A percentile compares a stretch with the other conserved stretches of the same genome.
Evolutionary conservation across 176 grass and related monocot genomes (phyloP).

Genomic region (Musa schizocarpa): DNA sequence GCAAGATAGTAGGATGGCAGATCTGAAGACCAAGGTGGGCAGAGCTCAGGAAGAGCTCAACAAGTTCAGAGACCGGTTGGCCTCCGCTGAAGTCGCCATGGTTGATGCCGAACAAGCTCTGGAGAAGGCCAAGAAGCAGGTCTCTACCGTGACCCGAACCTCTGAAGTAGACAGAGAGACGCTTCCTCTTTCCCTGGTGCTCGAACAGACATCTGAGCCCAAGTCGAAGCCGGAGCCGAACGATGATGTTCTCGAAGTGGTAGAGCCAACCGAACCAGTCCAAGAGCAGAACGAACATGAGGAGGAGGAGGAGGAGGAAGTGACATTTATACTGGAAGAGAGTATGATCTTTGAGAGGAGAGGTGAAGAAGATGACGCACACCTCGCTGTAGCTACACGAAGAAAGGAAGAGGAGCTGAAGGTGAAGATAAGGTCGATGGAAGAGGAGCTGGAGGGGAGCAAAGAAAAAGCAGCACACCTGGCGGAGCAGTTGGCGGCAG

Average conservation of each 20-base stretch:
- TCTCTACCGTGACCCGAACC: neutral
- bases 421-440: constrained; percentile 1
- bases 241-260: neutral
- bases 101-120: constrained; percentile 54
- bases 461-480: neutral
- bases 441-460: constrained; percentile 22
- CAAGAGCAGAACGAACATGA: constrained; percentile 27
- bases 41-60: constrained; percentile 49
- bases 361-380: neutral
- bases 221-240: neutral
- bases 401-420: constrained; percentile 13
- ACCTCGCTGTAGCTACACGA: neutral
- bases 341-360: constrained; percentile 33
- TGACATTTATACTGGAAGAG: constrained; percentile 28
- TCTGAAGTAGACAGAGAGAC: neutral
- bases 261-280: constrained; percentile 8
- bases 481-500: constrained; percentile 31
- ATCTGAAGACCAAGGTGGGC: constrained; percentile 56
- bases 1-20: constrained; percentile 30
- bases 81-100: constrained; percentile 43
- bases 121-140: constrained; percentile 50
- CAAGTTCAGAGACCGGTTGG: constrained; percentile 49
- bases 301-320: constrained; percentile 10
- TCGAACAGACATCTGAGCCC: constrained; percentile 5
- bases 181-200: neutral